Evolutionary conservation across 192 early-diverging fungal species (phyloP).

Genomic region (Podila epigama): DNA sequence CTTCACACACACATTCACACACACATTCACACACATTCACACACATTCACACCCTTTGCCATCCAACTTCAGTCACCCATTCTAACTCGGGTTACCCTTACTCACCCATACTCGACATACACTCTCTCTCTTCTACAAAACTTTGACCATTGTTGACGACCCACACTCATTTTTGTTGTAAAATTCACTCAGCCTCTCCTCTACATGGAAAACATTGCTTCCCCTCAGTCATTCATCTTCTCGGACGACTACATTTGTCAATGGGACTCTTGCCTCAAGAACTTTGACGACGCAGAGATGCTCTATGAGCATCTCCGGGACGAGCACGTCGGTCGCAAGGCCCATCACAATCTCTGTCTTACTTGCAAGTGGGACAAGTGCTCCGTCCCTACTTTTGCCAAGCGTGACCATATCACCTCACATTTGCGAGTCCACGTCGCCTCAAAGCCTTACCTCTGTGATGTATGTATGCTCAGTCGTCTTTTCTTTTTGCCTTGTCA

Average conservation of each 20-base stretch:
- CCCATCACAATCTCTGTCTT: conserved; percentile 87
- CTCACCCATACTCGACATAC: too few relatives aligned
- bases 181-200: too few relatives aligned
- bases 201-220: conserved; percentile 37
- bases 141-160: too few relatives aligned
- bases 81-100: too few relatives aligned
- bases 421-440: conserved; percentile 94
- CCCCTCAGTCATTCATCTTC: conserved; percentile 49
- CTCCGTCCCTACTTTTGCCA: conserved; percentile 69
- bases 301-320: conserved; percentile 89
- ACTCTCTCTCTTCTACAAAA: too few relatives aligned
- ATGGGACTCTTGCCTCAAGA: conserved; percentile 58
- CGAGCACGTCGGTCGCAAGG: conserved; percentile 92
- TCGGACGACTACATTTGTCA: conserved; percentile 56
- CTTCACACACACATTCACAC: neutral
- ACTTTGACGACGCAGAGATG: conserved; percentile 80
- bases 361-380: conserved; percentile 91
- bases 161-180: too few relatives aligned
- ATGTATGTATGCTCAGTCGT: conserved; percentile 48
- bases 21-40: neutral
- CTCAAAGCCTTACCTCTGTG: conserved; percentile 89
- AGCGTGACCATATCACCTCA: conserved; percentile 96
- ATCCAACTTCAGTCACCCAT: too few relatives aligned
- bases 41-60: too few relatives aligned
- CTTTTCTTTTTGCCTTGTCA: neutral